phyloP scores from a whole-genome alignment of 306 rosid species.

The Vachellia pachyceras region DNA sequence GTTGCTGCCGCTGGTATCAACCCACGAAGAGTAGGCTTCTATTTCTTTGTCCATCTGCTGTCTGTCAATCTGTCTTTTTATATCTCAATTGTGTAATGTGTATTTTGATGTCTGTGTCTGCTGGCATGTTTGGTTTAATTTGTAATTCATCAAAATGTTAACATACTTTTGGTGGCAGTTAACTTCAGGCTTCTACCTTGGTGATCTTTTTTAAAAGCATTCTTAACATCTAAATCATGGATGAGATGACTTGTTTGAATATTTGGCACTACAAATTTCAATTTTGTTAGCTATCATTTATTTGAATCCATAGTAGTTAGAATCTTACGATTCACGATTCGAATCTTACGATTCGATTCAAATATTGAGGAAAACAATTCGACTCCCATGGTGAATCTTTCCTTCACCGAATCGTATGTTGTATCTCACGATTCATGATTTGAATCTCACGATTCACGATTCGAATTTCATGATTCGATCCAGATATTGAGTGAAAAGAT shows the following conservation, averaged over 20 bases:
- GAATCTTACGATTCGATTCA: too few species aligned
- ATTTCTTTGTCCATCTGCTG: constrained; percentile 21
- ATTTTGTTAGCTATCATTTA: background rate
- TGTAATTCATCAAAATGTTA: background rate
- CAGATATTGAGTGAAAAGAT: too few species aligned
- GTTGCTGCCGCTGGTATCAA: constrained; percentile 99
- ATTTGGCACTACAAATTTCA: constrained; percentile 21
- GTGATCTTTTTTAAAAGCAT: constrained; percentile 22
- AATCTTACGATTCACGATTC: too few species aligned
- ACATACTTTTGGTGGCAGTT: constrained; percentile 10
- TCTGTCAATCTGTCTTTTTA: constrained; percentile 6
- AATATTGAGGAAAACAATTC: too few species aligned
- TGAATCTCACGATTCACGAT: too few species aligned
- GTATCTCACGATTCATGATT: too few species aligned
- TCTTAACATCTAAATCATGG: constrained; percentile 18
- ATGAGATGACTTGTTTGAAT: constrained; percentile 18
- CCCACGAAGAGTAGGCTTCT: constrained; percentile 82
- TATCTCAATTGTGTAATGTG: constrained; percentile 8
- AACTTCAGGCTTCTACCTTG: constrained; percentile 27
- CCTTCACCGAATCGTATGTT: too few species aligned
- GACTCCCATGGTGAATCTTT: too few species aligned
- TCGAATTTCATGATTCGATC: too few species aligned
- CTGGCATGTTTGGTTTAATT: constrained; percentile 14
- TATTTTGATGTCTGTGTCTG: constrained; percentile 14
- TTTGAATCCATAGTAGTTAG: too few species aligned